Conservation (phyloP, 2,329 filamentous ascomycete genomes). For the Thielaviopsis punctulata region DNA sequence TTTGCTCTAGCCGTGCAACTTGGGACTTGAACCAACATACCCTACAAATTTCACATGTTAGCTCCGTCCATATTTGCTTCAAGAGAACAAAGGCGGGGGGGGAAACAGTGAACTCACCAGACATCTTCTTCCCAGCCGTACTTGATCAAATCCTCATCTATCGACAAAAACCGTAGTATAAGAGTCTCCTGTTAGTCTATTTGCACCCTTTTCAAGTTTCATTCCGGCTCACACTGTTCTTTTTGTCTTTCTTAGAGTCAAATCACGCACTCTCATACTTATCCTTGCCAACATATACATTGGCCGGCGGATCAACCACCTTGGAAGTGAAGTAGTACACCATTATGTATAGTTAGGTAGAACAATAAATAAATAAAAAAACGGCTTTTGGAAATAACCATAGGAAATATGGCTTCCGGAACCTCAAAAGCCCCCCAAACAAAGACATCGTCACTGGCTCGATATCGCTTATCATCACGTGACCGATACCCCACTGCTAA, state of each 20-base stretch:
- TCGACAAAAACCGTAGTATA: background rate
- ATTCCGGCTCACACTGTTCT: background rate
- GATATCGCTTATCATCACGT: conserved; percentile 1
- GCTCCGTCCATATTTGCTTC: background rate
- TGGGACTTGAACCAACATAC: background rate
- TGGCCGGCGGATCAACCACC: conserved; percentile 63
- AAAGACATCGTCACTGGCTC: too few relatives aligned
- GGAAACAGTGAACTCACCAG: conserved; percentile 40
- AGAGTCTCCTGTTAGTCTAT: background rate
- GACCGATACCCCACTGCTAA: background rate
- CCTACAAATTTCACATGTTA: background rate
- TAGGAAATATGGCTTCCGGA: too few relatives aligned
- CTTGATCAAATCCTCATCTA: conserved; percentile 93
- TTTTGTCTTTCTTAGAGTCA: background rate
- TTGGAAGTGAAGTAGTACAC: conserved; percentile 93
- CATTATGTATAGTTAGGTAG: conserved; percentile 34
- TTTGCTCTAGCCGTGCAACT: background rate
- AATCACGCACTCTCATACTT: conserved; percentile 78
- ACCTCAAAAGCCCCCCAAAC: too few relatives aligned
- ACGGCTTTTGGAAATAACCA: too few relatives aligned
- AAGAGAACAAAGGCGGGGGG: background rate
- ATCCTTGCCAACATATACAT: conserved; percentile 94
- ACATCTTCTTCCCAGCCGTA: conserved; percentile 90
- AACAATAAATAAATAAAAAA: too few relatives aligned
- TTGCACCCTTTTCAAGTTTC: background rate